Evolutionary conservation across 2,329 filamentous ascomycete species (phyloP).

Genomic region (Nannizziopsis arthrosporioides): DNA sequence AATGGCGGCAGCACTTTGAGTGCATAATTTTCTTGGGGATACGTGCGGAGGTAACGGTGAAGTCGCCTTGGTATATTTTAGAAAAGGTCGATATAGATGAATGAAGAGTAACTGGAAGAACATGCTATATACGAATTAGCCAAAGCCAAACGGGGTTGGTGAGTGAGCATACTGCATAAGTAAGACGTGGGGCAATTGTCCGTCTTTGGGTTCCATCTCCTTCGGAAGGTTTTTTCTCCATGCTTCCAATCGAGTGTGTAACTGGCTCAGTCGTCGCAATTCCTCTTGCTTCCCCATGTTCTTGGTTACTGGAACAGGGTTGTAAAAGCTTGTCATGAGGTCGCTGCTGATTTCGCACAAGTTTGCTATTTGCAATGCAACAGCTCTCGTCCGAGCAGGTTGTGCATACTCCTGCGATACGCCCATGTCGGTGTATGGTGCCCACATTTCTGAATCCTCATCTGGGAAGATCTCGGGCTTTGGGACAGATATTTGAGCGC

Average conservation of each 20-base stretch:
- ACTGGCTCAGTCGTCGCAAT: conserved; percentile 80
- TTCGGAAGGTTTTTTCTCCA: conserved; percentile 76
- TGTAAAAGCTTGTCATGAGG: conserved; percentile 79
- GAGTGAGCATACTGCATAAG: conserved; percentile 65
- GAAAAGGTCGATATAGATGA: conserved; percentile 86
- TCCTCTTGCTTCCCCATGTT: conserved; percentile 64
- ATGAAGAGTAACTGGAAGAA: conserved; percentile 94
- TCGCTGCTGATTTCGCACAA: conserved; percentile 92
- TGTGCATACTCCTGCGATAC: conserved; percentile 58
- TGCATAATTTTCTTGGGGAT: conserved; percentile 81
- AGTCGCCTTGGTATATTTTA: conserved; percentile 71
- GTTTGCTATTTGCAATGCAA: conserved; percentile 67
- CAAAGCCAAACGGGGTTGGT: background rate
- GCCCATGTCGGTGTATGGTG: conserved; percentile 75
- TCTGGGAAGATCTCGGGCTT: conserved; percentile 84
- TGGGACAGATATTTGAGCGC: conserved; percentile 66
- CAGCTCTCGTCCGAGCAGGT: conserved; percentile 68
- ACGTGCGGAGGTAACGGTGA: conserved; percentile 79
- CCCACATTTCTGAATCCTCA: conserved; percentile 79
- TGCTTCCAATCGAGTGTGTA: conserved; percentile 78
- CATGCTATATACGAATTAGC: conserved; percentile 53
- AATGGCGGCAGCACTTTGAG: conserved; percentile 75
- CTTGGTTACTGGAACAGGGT: conserved; percentile 55
- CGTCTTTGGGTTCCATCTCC: conserved; percentile 81
- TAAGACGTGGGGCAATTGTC: conserved; percentile 71